Percentiles rank a stretch among this genome's conserved stretches.
phyloP scores from a whole-genome alignment of 257 asterid species.

The Misopates orontium region DNA sequence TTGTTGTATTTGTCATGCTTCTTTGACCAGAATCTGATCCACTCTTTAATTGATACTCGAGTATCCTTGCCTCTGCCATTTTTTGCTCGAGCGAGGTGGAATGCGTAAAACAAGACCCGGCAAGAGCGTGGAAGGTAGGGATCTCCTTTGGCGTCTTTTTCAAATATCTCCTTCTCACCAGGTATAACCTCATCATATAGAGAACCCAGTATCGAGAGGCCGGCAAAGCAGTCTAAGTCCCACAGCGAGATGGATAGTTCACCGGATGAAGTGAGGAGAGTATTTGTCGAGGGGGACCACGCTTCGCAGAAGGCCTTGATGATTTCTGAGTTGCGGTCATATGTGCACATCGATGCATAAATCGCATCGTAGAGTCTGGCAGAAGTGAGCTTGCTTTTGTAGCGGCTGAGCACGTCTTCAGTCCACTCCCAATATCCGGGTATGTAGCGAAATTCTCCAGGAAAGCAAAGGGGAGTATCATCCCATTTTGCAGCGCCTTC shows the following conservation, averaged over 20 bases:
- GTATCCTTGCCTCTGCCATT: background rate
- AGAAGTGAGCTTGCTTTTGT: no score
- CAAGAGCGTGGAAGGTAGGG: background rate
- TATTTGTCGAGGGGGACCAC: background rate
- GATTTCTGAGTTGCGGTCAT: background rate
- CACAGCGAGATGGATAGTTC: background rate
- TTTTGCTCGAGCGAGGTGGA: background rate
- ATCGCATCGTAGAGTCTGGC: background rate
- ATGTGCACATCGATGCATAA: background rate
- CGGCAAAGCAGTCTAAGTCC: background rate
- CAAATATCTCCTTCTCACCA: background rate
- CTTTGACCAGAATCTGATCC: background rate
- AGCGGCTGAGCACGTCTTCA: background rate
- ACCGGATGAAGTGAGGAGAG: background rate
- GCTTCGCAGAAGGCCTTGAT: conserved; percentile 3
- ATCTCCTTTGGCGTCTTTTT: background rate
- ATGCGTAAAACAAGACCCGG: background rate
- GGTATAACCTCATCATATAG: background rate
- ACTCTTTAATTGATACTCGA: background rate
- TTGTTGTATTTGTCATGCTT: background rate
- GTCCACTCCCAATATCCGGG: background rate
- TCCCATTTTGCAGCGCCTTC: background rate
- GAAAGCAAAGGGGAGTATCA: background rate
- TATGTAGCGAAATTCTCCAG: background rate
- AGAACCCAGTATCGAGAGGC: background rate